phyloP scores from a whole-genome alignment of 2,329 filamentous ascomycete genomes.

The Chalaropsis thielavioides region DNA sequence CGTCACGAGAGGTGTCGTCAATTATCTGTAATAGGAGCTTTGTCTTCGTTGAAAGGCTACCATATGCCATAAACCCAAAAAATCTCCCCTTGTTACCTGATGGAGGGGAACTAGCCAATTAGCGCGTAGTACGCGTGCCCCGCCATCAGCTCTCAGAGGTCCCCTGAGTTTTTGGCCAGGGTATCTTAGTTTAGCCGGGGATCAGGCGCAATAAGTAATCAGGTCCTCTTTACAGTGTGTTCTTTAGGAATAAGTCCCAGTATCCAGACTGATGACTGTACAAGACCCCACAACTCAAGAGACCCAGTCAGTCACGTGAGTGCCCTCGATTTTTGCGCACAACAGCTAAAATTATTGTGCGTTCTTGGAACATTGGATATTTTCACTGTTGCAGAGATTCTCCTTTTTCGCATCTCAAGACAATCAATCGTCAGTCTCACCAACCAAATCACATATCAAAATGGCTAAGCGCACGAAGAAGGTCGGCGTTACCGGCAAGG shows the following conservation, averaged over 20 bases:
- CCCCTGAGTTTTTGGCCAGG: slow-evolving; percentile 11
- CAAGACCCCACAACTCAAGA: slow-evolving; percentile 5
- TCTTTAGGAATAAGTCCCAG: not conserved
- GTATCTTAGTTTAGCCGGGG: not conserved
- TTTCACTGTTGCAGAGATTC: slow-evolving; percentile 16
- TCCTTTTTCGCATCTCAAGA: slow-evolving; percentile 20
- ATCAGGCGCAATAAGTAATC: not conserved
- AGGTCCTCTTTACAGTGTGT: not conserved
- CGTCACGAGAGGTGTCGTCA: slow-evolving; percentile 13
- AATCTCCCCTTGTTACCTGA: slow-evolving; percentile 15
- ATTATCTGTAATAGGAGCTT: slow-evolving; percentile 15
- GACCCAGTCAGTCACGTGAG: slow-evolving; percentile 16
- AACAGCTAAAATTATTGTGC: slow-evolving; percentile 17
- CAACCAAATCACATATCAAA: slow-evolving; percentile 36
- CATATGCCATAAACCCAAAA: slow-evolving; percentile 15
- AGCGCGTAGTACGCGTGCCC: slow-evolving; percentile 17
- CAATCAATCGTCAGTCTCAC: slow-evolving; percentile 17
- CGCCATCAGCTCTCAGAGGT: slow-evolving; percentile 15
- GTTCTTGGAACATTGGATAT: slow-evolving; percentile 15
- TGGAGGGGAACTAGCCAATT: slow-evolving; percentile 18
- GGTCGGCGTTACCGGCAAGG: slow-evolving; percentile 75
- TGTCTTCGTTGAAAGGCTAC: slow-evolving; percentile 15
- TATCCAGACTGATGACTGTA: slow-evolving; percentile 10
- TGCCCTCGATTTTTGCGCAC: slow-evolving; percentile 17
- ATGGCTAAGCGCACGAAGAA: slow-evolving; percentile 95